A percentile compares a stretch with the other conserved stretches of the same genome.
Conservation (phyloP, 176 grass and related monocot genomes). For the Aegilops bicornis region DNA sequence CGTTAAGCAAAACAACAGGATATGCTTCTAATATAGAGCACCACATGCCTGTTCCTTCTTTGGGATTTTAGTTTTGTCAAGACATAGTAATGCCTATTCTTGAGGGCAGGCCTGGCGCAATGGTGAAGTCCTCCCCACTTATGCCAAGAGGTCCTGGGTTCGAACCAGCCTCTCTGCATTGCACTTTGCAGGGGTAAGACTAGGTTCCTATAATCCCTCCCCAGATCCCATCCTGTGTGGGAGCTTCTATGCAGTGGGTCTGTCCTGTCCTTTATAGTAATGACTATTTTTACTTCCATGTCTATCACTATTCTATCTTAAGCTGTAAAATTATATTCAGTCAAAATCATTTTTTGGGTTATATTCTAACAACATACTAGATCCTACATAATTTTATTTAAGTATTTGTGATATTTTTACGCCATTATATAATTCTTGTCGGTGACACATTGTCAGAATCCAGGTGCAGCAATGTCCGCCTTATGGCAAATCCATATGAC, state of each 20-base stretch:
- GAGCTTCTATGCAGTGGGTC: too few relatives aligned
- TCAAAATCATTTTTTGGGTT: not conserved
- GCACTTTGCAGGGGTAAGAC: too few relatives aligned
- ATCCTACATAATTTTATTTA: not conserved
- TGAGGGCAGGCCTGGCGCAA: too few relatives aligned
- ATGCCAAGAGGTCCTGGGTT: too few relatives aligned
- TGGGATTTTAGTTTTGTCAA: not conserved
- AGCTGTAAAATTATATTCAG: not conserved
- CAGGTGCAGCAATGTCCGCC: conserved; percentile 92
- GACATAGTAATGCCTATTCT: not conserved
- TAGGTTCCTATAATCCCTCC: too few relatives aligned
- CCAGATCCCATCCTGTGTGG: too few relatives aligned
- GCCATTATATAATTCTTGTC: conserved; percentile 10
- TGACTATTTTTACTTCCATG: not conserved
- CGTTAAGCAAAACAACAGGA: not conserved
- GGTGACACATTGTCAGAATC: conserved; percentile 5
- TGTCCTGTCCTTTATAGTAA: not conserved
- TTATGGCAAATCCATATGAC: conserved; percentile 94
- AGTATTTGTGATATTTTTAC: not conserved
- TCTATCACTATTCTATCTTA: conserved; percentile 9
- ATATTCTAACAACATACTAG: not conserved
- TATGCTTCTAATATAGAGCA: not conserved
- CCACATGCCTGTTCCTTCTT: conserved; percentile 7
- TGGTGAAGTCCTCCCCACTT: too few relatives aligned
- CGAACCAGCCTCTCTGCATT: too few relatives aligned